phyloP scores from a whole-genome alignment of 2,329 filamentous ascomycete genomes.

The Cladosporium sphaerospermum region DNA sequence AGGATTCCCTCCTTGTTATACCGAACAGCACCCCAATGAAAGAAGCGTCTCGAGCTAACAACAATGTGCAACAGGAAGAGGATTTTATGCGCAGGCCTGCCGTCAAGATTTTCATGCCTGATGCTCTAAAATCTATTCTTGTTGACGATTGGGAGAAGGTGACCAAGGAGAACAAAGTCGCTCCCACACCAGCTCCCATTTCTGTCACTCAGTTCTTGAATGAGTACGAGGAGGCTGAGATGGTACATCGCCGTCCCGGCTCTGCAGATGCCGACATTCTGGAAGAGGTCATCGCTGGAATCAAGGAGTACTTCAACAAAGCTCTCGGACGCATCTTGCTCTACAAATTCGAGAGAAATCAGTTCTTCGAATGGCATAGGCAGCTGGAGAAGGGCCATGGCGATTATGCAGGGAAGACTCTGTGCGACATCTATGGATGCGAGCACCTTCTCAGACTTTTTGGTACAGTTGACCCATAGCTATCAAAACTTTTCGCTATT shows the following conservation, averaged over 20 bases:
- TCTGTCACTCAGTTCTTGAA: slow-evolving; percentile 73
- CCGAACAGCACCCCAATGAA: no score
- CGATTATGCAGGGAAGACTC: slow-evolving; percentile 61
- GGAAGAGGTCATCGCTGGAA: slow-evolving; percentile 77
- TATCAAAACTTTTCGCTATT: not conserved
- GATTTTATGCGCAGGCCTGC: slow-evolving; percentile 76
- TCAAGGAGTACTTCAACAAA: slow-evolving; percentile 93
- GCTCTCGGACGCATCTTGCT: slow-evolving; percentile 80
- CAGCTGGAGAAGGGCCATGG: slow-evolving; percentile 56
- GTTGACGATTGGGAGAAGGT: slow-evolving; percentile 99
- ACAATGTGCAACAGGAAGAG: slow-evolving; percentile 62
- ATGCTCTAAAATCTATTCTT: slow-evolving; percentile 82
- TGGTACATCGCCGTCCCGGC: slow-evolving; percentile 59
- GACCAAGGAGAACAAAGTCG: slow-evolving; percentile 87
- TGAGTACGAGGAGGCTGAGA: slow-evolving; percentile 73
- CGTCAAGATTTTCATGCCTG: slow-evolving; percentile 79
- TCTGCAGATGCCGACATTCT: slow-evolving; percentile 76
- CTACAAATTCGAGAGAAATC: slow-evolving; percentile 87
- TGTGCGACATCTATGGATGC: slow-evolving; percentile 81
- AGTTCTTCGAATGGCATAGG: slow-evolving; percentile 73
- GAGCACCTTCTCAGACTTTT: slow-evolving; percentile 87
- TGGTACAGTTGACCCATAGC: slow-evolving; percentile 49
- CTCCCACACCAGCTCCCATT: slow-evolving; percentile 71
- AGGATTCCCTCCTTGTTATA: no score
- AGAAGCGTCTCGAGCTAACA: not conserved